Percentiles rank a stretch among this genome's conserved stretches.
Evolutionary conservation across 139 green algal species (phyloP).

Genomic region (Chlamydomonas schloesseri): DNA sequence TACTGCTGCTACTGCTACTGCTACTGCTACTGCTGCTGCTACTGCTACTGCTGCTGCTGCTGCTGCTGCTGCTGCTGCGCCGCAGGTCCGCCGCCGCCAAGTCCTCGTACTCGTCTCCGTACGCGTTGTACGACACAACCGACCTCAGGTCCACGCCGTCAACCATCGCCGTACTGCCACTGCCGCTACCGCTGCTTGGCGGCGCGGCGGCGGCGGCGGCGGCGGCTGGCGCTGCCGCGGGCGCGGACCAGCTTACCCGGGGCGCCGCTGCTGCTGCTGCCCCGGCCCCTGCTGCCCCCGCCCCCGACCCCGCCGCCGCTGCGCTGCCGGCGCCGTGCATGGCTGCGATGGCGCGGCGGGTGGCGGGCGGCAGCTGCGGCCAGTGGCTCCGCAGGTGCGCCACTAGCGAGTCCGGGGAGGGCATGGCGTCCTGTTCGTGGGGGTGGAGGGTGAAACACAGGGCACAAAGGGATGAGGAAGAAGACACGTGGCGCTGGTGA

Average conservation of each 20-base stretch:
- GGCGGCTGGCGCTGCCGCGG: not conserved
- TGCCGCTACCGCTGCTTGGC: not conserved
- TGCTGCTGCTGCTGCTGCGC: not conserved
- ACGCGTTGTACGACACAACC: slow-evolving; percentile 59
- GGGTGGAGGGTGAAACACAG: no score
- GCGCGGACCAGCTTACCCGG: no score
- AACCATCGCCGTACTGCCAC: not conserved
- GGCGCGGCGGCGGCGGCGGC: no score
- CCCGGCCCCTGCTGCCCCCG: not conserved
- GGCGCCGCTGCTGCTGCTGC: not conserved
- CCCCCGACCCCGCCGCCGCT: no score
- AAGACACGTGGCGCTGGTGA: no score
- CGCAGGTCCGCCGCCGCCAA: not conserved
- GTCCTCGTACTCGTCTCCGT: slow-evolving; percentile 66
- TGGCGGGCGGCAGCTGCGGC: not conserved
- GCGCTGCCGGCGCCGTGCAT: not conserved
- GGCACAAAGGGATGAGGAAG: no score
- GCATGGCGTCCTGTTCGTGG: slow-evolving; percentile 20
- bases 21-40: slow-evolving; percentile 23
- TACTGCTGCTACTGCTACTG: slow-evolving; percentile 34
- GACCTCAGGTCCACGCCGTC: not conserved
- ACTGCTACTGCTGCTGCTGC: not conserved
- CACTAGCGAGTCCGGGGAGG: not conserved
- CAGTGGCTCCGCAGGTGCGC: not conserved
- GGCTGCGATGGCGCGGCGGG: not conserved